A percentile compares a stretch with the other conserved stretches of the same genome.
Evolutionary conservation across 306 rosid species (phyloP).

Genomic region (Sechiopsis laciniata): DNA sequence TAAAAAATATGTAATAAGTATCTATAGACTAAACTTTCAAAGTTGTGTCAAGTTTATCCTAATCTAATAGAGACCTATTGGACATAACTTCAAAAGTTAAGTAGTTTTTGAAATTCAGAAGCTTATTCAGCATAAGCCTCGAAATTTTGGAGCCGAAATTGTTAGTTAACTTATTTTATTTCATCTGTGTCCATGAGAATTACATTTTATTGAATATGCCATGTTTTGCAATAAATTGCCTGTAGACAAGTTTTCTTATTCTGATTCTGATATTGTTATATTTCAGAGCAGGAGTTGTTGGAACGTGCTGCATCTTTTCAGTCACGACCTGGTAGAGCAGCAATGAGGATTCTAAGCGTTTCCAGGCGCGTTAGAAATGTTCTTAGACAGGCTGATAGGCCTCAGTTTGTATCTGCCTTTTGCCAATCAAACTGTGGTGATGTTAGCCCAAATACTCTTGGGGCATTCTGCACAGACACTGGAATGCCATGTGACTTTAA

Average conservation of each 20-base stretch:
- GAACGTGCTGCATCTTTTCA: slow-evolving; percentile 71
- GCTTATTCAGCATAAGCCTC: neutral
- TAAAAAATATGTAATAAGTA: neutral
- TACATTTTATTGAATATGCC: neutral
- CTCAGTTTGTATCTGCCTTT: slow-evolving; percentile 79
- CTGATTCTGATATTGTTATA: slow-evolving; percentile 11
- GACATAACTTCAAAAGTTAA: neutral
- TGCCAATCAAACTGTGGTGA: slow-evolving; percentile 95
- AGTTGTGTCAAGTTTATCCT: neutral
- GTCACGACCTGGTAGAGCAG: slow-evolving; percentile 57
- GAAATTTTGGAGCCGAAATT: neutral
- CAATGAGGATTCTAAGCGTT: slow-evolving; percentile 43
- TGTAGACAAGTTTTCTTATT: slow-evolving; percentile 18
- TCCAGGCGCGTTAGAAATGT: slow-evolving; percentile 67
- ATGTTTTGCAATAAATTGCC: neutral
- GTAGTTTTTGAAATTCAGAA: neutral
- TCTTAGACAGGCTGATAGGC: slow-evolving; percentile 46
- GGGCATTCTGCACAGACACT: slow-evolving; percentile 73
- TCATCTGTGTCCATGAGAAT: neutral
- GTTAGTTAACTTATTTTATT: neutral
- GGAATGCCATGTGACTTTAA: slow-evolving; percentile 92
- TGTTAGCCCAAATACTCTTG: slow-evolving; percentile 90
- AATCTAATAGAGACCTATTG: neutral
- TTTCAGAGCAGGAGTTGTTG: slow-evolving; percentile 61
- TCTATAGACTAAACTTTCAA: neutral